Conservation (phyloP, 139 green algal species). For the Asterochloris erici region DNA sequence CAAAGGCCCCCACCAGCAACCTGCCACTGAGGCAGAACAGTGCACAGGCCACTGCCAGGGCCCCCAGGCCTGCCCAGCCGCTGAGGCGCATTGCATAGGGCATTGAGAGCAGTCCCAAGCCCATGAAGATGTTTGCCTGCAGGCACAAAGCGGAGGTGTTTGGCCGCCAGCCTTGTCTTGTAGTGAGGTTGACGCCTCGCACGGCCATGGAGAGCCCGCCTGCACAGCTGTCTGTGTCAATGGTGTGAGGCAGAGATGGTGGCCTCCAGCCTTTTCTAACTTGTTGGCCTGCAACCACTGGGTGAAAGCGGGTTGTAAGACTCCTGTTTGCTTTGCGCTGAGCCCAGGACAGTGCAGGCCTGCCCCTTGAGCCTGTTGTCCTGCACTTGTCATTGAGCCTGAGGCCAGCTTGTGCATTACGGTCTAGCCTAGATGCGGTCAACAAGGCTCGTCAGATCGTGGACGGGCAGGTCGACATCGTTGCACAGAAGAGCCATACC, state of each 20-base stretch:
- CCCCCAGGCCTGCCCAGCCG: constrained; percentile 34
- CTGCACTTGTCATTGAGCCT: no score
- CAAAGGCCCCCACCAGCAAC: constrained; percentile 38
- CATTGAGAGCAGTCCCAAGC: constrained; percentile 27
- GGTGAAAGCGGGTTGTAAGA: background rate
- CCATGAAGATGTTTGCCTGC: constrained; percentile 31
- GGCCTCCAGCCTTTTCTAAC: no score
- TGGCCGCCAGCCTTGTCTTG: background rate
- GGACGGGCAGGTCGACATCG: no score
- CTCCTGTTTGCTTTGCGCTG: background rate
- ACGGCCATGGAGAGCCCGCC: background rate
- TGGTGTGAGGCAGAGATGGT: background rate
- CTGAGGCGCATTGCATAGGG: constrained; percentile 38
- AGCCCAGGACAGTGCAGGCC: background rate
- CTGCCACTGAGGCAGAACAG: constrained; percentile 37
- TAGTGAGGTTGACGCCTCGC: background rate
- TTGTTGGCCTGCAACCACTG: constrained; percentile 19
- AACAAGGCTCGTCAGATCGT: no score
- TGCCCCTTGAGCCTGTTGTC: no score
- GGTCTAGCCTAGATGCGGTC: no score
- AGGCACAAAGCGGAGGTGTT: background rate
- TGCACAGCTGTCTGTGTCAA: background rate
- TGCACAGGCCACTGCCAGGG: constrained; percentile 6
- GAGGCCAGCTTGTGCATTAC: no score
- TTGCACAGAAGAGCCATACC: no score